phyloP scores from a whole-genome alignment of 495 filamentous ascomycete genomes.

The Pseudomonodictys pantanalensis region DNA sequence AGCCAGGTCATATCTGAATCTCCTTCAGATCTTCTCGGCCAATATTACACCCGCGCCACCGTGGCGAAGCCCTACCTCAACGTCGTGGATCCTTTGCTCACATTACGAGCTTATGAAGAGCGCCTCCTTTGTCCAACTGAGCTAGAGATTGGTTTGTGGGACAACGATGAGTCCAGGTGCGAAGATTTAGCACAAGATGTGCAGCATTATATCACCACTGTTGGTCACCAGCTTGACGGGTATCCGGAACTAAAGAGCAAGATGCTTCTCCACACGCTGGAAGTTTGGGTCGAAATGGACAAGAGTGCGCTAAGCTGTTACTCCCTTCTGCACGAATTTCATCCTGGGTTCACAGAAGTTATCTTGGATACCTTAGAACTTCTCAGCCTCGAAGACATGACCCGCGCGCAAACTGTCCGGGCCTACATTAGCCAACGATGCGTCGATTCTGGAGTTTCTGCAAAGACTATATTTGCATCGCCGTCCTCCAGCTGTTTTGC shows the following conservation, averaged over 20 bases:
- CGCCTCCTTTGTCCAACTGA: too few relatives aligned
- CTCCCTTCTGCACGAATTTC: constrained; percentile 41
- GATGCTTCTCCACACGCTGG: constrained; percentile 46
- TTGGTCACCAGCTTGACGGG: constrained; percentile 44
- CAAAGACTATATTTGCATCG: constrained; percentile 47
- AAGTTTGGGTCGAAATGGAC: constrained; percentile 48
- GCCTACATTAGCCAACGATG: constrained; percentile 45
- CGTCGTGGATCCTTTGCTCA: too few relatives aligned
- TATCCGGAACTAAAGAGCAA: constrained; percentile 48
- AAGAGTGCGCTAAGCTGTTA: constrained; percentile 34
- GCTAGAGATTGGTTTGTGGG: too few relatives aligned
- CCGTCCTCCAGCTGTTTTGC: constrained; percentile 46
- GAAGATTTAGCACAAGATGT: constrained; percentile 42
- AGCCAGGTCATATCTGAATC: too few relatives aligned
- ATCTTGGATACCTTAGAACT: constrained; percentile 53
- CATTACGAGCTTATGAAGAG: too few relatives aligned
- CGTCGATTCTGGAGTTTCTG: background rate
- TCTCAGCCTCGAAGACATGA: constrained; percentile 44
- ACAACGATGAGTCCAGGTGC: constrained; percentile 38
- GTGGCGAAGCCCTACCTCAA: too few relatives aligned
- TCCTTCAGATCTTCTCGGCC: too few relatives aligned
- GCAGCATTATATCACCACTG: constrained; percentile 35
- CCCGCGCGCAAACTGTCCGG: constrained; percentile 50
- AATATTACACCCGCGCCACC: too few relatives aligned
- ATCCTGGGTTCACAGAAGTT: constrained; percentile 45